These are phyloP conservation scores for Gaeumannomyces sp. DNA, from an alignment of 2,329 filamentous ascomycete genomes.

Conservation along the genomic window DNA sequence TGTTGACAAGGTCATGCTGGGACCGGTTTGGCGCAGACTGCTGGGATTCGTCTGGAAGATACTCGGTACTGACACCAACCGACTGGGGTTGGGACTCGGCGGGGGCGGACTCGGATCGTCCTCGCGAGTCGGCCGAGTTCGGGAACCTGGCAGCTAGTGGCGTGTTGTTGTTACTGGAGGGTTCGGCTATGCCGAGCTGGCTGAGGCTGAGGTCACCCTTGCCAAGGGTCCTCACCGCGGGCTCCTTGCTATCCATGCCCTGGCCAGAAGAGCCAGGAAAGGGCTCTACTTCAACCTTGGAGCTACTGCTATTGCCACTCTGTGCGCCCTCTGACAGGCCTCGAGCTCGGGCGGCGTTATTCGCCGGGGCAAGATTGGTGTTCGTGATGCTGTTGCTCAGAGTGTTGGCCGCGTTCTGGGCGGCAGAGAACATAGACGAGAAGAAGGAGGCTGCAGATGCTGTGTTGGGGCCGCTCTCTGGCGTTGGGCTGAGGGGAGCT, in stretches of 20 bases:
- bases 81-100: slow-evolving; percentile 31
- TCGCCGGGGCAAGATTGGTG: slow-evolving; percentile 48
- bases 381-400: slow-evolving; percentile 70
- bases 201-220: slow-evolving; percentile 83
- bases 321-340: neutral
- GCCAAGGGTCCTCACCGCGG: slow-evolving; percentile 82
- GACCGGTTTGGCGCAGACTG: neutral
- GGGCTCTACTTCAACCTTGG: slow-evolving; percentile 39
- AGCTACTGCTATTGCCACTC: slow-evolving; percentile 15
- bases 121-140: slow-evolving; percentile 40
- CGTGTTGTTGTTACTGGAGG: slow-evolving; percentile 45
- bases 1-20: neutral
- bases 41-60: slow-evolving; percentile 28
- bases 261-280: slow-evolving; percentile 31
- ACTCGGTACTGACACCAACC: slow-evolving; percentile 24
- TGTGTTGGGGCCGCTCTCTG: slow-evolving; percentile 53
- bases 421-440: slow-evolving; percentile 84
- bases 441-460: slow-evolving; percentile 71
- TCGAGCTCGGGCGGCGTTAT: slow-evolving; percentile 32
- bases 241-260: slow-evolving; percentile 54
- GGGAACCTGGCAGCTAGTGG: slow-evolving; percentile 50
- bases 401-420: slow-evolving; percentile 81
- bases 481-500: slow-evolving; percentile 68
- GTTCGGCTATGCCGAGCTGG: slow-evolving; percentile 72
- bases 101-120: slow-evolving; percentile 54